phyloP scores from a whole-genome alignment of 306 rosid genomes.

The Acacia confusa region DNA sequence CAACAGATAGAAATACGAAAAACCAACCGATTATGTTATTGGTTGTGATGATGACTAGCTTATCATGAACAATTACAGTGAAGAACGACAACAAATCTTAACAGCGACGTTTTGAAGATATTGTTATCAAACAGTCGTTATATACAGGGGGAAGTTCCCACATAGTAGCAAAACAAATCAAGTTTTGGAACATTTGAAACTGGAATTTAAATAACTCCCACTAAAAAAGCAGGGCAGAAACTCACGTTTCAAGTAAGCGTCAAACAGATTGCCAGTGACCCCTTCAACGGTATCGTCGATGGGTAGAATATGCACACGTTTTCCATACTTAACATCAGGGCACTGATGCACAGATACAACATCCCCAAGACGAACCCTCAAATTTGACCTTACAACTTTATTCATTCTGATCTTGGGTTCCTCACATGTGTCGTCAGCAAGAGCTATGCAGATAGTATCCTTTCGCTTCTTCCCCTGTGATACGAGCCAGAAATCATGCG shows the following conservation, averaged over 20 bases:
- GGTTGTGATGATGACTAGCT: background rate
- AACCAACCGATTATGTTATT: background rate
- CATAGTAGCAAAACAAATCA: background rate
- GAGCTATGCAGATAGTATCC: constrained; percentile 50
- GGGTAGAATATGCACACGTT: constrained; percentile 49
- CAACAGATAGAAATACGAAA: background rate
- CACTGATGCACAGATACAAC: constrained; percentile 58
- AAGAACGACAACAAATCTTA: background rate
- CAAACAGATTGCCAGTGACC: constrained; percentile 53
- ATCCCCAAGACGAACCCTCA: constrained; percentile 64
- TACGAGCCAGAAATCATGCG: background rate
- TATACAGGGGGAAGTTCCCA: background rate
- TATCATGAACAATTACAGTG: background rate
- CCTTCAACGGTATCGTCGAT: constrained; percentile 58
- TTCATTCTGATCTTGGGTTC: constrained; percentile 50
- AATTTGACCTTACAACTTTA: constrained; percentile 54
- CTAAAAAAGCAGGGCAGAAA: background rate
- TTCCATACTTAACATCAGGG: constrained; percentile 51
- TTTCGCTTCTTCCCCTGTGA: constrained; percentile 52
- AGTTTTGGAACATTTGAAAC: background rate
- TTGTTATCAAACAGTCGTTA: background rate
- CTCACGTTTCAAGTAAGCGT: constrained; percentile 60
- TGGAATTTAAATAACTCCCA: background rate
- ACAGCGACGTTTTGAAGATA: background rate
- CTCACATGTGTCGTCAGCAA: constrained; percentile 49